A percentile compares a stretch with the other conserved stretches of the same genome.
Conservation (phyloP, 441 rosid genomes). For the Aleurites moluccanus region DNA sequence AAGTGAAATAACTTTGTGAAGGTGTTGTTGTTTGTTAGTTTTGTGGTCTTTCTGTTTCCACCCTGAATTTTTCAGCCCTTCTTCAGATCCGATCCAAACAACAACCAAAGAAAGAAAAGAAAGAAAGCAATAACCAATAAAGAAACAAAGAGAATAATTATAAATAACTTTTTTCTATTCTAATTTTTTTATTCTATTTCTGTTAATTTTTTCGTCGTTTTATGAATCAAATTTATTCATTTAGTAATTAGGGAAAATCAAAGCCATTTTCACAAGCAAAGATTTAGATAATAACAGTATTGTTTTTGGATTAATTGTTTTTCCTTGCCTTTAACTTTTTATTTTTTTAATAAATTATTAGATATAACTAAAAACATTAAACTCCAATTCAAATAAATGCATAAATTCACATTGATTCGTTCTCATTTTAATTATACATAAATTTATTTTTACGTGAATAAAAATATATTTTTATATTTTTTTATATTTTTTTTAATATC, state of each 20-base stretch:
- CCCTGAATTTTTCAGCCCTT: conserved; percentile 7
- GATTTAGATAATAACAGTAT: no score
- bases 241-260: not conserved
- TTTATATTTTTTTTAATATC: no score
- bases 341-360: no score
- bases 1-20: conserved; percentile 34
- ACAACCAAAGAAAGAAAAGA: conserved; percentile 16
- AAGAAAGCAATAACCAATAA: conserved; percentile 4
- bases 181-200: conserved; percentile 8
- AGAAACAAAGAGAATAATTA: conserved; percentile 26
- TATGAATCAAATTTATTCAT: not conserved
- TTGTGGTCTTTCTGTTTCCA: conserved; percentile 10
- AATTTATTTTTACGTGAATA: no score
- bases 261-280: conserved; percentile 10
- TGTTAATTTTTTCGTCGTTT: conserved; percentile 38
- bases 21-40: no score
- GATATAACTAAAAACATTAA: no score
- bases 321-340: not conserved
- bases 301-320: not conserved
- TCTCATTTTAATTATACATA: no score
- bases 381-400: no score
- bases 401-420: no score
- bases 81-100: conserved; percentile 57
- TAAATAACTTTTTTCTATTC: conserved; percentile 22
- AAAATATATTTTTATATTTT: no score